phyloP scores from a whole-genome alignment of 768 basidiomycete genomes.

The Rhizopogon rudus region DNA sequence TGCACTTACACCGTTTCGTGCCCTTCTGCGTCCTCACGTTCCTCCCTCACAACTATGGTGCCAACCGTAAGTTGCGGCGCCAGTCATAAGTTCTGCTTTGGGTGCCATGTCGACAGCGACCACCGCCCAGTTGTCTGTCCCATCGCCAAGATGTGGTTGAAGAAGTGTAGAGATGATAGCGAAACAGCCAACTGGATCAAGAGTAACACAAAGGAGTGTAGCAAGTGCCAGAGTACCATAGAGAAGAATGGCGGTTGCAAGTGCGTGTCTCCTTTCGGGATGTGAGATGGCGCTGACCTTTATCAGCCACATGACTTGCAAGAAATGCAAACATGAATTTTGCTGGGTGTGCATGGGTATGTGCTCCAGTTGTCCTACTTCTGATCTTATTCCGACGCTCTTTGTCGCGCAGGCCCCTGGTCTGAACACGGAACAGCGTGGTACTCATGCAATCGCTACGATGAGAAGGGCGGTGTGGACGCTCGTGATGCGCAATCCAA shows the following conservation, averaged over 20 bases:
- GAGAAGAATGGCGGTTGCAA: slow-evolving; percentile 99
- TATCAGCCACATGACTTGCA: slow-evolving; percentile 97
- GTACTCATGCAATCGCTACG: slow-evolving; percentile 98
- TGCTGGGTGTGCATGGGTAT: slow-evolving; percentile 99
- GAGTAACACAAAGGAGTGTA: slow-evolving; percentile 98
- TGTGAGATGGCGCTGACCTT: slow-evolving; percentile 9
- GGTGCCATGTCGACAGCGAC: slow-evolving; percentile 82
- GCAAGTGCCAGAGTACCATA: slow-evolving; percentile 94
- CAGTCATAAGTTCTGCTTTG: slow-evolving; percentile 88
- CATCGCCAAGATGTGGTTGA: slow-evolving; percentile 90
- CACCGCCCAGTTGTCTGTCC: slow-evolving; percentile 90
- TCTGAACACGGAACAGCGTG: slow-evolving; percentile 94
- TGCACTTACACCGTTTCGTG: slow-evolving; percentile 96
- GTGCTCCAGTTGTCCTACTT: slow-evolving; percentile 10
- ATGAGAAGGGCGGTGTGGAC: slow-evolving; percentile 84
- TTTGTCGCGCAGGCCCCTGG: slow-evolving; percentile 72
- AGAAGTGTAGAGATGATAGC: slow-evolving; percentile 95
- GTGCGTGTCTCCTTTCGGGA: slow-evolving; percentile 44
- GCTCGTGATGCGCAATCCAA: slow-evolving; percentile 90
- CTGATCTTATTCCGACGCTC: slow-evolving; percentile 30
- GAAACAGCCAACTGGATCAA: slow-evolving; percentile 99
- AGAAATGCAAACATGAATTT: slow-evolving; percentile 98
- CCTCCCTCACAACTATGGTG: slow-evolving; percentile 70
- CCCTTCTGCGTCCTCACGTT: slow-evolving; percentile 70
- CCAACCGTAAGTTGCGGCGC: slow-evolving; percentile 88